Evolutionary conservation across 495 filamentous ascomycete genomes (phyloP), one percentile per base, ranked within the genome.

Genomic region (Hyaloscypha variabilis): DNA sequence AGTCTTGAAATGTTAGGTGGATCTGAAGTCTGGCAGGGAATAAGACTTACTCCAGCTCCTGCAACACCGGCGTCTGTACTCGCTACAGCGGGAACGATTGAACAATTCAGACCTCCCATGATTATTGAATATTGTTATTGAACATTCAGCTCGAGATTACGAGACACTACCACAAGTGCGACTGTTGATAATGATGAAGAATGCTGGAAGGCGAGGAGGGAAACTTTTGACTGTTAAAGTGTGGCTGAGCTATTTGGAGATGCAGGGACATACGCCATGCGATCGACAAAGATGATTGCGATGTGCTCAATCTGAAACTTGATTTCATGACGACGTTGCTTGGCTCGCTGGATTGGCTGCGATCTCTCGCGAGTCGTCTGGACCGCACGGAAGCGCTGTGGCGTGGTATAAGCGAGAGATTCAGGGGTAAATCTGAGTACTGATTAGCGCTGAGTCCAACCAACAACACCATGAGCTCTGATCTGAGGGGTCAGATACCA

Each of bases 41-140:
- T 21, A 55, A 58, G 6, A 77, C 82, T 69, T 79, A 87, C 84
- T 63, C 84, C 84, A 49, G 79, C 76, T 42, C 85, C 85, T 14
- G 83, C 83, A 46, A 88, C 82, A 66, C 83, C 85, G 8, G 82
- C 77, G 70, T 88, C 85, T 68, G 81, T 83, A 3, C 75, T 66
- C 10, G 78, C 74, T 2, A 69, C 60, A 14, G 65, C 66, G 6
- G 85, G 84, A 58, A 81, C 73, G 29, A 71, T 29, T 23, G 77
- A 77, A 71, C 85, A 88, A 54, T 83, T 81, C 57, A 69, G 29
- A 31, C 36, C 30, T 30, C 54, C 34, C 63, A 65, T 65, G 29
- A 56, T 58, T 56, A 21, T 25, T 52, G 11, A 6, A n/a, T 52
- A 6, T 17, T 8, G n/a, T 52, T n/a, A 17, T 5, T 52, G 1